Evolutionary conservation across 192 early-diverging fungal species (phyloP).

Genomic region (Lunasporangiospora selenospora): DNA sequence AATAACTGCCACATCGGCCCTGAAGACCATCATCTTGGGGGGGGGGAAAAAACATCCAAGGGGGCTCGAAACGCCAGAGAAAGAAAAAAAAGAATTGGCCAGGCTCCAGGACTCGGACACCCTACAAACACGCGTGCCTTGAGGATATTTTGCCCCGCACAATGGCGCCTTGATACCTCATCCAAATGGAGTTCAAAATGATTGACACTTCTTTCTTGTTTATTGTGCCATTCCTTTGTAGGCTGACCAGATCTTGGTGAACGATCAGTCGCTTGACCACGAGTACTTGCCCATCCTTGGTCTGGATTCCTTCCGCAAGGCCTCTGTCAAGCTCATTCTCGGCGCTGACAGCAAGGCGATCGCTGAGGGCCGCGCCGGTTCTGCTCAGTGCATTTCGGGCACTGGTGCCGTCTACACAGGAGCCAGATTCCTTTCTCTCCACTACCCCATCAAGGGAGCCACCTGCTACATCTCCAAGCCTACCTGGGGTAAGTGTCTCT

Average conservation of each 20-base stretch:
- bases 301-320: slow-evolving; percentile 75
- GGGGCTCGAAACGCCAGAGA: too few relatives aligned
- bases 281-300: slow-evolving; percentile 96
- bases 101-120: too few relatives aligned
- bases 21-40: too few relatives aligned
- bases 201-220: too few relatives aligned
- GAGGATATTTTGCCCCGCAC: too few relatives aligned
- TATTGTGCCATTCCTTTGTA: too few relatives aligned
- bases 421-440: slow-evolving; percentile 81
- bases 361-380: slow-evolving; percentile 70
- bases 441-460: slow-evolving; percentile 63
- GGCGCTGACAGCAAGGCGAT: slow-evolving; percentile 79
- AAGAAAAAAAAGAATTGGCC: too few relatives aligned
- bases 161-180: too few relatives aligned
- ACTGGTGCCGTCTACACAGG: slow-evolving; percentile 91
- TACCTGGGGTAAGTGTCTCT: slow-evolving; percentile 82
- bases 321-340: slow-evolving; percentile 84
- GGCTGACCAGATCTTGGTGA: slow-evolving; percentile 79
- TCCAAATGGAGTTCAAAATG: too few relatives aligned
- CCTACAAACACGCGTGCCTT: too few relatives aligned
- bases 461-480: slow-evolving; percentile 92
- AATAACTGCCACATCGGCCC: too few relatives aligned
- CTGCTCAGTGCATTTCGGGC: slow-evolving; percentile 94
- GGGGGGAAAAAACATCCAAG: too few relatives aligned
- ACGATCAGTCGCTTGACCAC: slow-evolving; percentile 81